Base-by-base conservation (phyloP, 2,329 filamentous ascomycete species). In the Alternaria tenuissima region DNA sequence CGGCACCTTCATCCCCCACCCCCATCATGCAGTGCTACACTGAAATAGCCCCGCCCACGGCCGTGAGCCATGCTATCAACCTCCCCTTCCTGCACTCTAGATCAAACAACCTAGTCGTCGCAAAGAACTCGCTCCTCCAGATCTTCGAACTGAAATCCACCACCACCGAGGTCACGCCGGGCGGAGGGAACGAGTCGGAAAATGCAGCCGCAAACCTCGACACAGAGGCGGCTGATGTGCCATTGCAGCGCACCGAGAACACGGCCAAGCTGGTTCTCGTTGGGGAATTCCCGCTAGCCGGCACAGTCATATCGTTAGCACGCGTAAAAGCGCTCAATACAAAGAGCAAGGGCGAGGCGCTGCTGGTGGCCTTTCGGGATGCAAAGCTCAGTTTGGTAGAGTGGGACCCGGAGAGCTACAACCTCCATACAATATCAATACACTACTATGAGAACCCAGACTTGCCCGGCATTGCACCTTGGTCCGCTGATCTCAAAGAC, bases 371-470 rank as follows among this genome's bases (percentile, higher is more conserved):
- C 0, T 91, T 94, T 80, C 91, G 91, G 74, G 93, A 97, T 80
- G 95, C 95, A 42, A 97, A 97, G 81, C 86, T 98, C 74, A 96
- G 92, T 78, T 84, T 99, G 78, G 85, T 97, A 57, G 92, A 97
- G 81, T 99, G 95, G 95, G 92, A 98, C 76, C 89, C 92, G 8
- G 88, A 91, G 76, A 88, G 88, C 67, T 86, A 91, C 78, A 87
- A 87, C 52, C 89, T 98, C 70, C 89, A 90, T 70, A 98, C 94
- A 54, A 88, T 95, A 64, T 98, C 94, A 52, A 94, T 99, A 72
- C 95, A 99, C 82, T 98, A 94, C 84, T 99, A 98, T 81, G 95
- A 99, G 79, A 92, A 95, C 77, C 94, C 97, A 74, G 94, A 97
- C 75, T 83, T 94, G 63, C 88, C 91, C 67, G 89, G 90, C 54